These are phyloP conservation scores for Backusella liffmaniae DNA, from an alignment of 192 early-diverging fungal species.

Conservation along the genomic window DNA sequence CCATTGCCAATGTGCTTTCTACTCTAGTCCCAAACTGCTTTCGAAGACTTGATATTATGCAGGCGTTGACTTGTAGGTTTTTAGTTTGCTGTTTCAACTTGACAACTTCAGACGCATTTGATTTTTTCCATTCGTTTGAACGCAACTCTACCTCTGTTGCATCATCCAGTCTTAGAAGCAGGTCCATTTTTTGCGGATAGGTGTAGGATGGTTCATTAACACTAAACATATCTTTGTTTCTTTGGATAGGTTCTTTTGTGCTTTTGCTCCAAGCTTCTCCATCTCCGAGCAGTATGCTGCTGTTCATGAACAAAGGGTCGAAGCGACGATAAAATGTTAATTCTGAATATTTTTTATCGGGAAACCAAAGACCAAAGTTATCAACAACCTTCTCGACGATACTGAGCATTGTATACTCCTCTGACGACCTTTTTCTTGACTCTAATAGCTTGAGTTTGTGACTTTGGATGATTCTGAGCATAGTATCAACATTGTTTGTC, in stretches of 20 bases:
- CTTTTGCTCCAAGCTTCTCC: neutral
- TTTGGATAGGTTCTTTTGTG: neutral
- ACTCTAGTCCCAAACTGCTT: neutral
- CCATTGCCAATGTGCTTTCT: neutral
- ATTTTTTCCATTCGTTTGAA: neutral
- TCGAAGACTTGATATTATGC: neutral
- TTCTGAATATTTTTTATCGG: neutral
- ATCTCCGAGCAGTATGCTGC: neutral
- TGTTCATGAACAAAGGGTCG: neutral
- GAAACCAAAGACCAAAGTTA: neutral
- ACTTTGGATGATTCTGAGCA: no score
- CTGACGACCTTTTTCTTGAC: neutral
- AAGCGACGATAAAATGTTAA: neutral
- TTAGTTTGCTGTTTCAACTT: neutral
- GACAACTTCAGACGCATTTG: neutral
- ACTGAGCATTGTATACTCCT: neutral
- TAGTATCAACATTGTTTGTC: no score
- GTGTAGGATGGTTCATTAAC: neutral
- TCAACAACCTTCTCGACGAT: neutral
- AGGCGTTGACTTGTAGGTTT: neutral
- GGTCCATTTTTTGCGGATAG: constrained; percentile 1
- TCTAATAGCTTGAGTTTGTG: no score
- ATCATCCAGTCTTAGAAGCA: neutral
- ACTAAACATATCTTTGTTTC: neutral
- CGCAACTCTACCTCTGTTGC: neutral